Evolutionary conservation across 106 monocot genomes (phyloP), one percentile per base, ranked within the genome.

Genomic region (Allium fistulosum): DNA sequence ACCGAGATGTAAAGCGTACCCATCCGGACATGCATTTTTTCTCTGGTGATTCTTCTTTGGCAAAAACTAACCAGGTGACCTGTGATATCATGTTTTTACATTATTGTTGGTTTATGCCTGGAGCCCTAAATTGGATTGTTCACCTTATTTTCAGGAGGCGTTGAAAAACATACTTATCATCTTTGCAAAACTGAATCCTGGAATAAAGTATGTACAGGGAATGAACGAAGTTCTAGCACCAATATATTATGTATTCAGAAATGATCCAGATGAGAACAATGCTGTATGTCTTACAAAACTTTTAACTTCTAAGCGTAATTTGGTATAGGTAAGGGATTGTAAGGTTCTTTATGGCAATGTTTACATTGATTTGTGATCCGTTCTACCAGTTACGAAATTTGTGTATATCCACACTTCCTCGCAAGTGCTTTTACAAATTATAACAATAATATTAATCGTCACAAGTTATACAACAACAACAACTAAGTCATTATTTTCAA

Each of bases 141-240:
- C 49, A n/a, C 72, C 50, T 73, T 48, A 16, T 55, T 51, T 80
- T 71, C 82, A 97, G 97, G 92, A 92, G 57, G 74, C 89, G 63
- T 67, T 97, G 48, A 92, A 73, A 73, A 72, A 76, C 45, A 87
- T 97, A 66, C 92, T 97, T 27, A 84, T 79, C 62, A 72, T 97
- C 57, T 97, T 97, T 78, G 88, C 97, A 59, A 97, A 97, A 69
- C 68, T 97, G 65, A 97, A 97, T 84, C 92, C 97, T 6, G 92
- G 89, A 7, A 92, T 97, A 71, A 84, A 80, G 85, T 97, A 97
- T 68, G 97, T 97, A 26, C 97, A 97, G 74, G 97, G 97, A 66
- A 97, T 97, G 97, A 97, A 97, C 75, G 97, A 97, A 84, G 80
- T 97, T 76, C 81, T 97, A 74, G 92, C 97, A 47, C 97, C 92